phyloP scores from a whole-genome alignment of 2,329 filamentous ascomycete genomes.

The Orbilia javanica region DNA sequence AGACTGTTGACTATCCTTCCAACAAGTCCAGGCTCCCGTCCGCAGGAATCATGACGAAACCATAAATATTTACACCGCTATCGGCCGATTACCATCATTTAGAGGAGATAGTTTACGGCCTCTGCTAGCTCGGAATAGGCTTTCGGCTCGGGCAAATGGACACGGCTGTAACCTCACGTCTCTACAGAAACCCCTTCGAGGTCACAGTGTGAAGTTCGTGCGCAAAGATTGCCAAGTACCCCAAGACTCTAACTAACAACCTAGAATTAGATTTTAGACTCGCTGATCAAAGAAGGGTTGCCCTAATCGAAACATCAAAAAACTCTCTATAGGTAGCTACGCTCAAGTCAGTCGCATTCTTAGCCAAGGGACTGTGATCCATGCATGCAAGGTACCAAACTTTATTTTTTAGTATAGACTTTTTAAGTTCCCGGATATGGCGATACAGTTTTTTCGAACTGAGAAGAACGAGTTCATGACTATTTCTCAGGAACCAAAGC shows the following conservation, averaged over 20 bases:
- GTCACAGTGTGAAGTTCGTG: too few species aligned
- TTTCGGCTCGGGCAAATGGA: not conserved
- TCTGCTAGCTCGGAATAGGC: not conserved
- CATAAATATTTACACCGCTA: too few species aligned
- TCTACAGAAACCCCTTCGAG: not conserved
- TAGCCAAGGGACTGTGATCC: not conserved
- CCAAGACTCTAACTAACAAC: too few species aligned
- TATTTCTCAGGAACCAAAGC: slow-evolving; percentile 19
- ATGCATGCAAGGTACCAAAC: not conserved
- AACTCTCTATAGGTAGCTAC: slow-evolving; percentile 1
- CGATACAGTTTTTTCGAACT: not conserved
- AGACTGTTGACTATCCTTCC: not conserved
- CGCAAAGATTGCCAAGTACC: too few species aligned
- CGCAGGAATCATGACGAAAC: not conserved
- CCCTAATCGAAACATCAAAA: not conserved
- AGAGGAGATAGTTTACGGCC: not conserved
- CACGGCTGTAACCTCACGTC: not conserved
- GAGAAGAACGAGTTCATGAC: not conserved
- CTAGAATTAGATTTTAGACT: not conserved
- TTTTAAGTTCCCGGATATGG: not conserved
- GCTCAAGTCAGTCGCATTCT: not conserved
- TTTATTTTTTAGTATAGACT: not conserved
- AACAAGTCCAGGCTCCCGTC: not conserved
- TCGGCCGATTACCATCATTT: not conserved
- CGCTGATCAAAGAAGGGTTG: not conserved